phyloP scores from a whole-genome alignment of 192 early-diverging fungal genomes.

The Entomortierella chlamydospora region DNA sequence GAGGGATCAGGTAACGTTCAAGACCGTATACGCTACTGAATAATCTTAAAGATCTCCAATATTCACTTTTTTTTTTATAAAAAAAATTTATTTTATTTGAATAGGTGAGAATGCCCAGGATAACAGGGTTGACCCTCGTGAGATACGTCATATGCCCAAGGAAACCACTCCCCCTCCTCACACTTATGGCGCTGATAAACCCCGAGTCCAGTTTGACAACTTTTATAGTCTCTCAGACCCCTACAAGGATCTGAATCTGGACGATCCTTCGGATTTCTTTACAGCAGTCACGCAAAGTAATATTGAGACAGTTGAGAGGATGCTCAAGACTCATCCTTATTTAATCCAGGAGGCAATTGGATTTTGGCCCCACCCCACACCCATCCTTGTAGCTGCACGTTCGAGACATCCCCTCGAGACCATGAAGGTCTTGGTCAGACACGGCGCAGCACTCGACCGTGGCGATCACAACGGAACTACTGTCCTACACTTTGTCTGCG shows the following conservation, averaged over 20 bases:
- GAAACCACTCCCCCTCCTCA: slow-evolving; percentile 16
- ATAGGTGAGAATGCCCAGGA: slow-evolving; percentile 15
- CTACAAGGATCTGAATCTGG: slow-evolving; percentile 44
- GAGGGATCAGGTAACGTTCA: slow-evolving; percentile 1
- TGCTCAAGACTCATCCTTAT: slow-evolving; percentile 34
- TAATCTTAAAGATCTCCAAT: too few species aligned
- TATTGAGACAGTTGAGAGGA: slow-evolving; percentile 31
- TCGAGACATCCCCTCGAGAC: slow-evolving; percentile 42
- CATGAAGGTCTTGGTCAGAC: slow-evolving; percentile 39
- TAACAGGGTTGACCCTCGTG: slow-evolving; percentile 6
- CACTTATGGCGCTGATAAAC: slow-evolving; percentile 13
- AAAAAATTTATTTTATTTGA: too few species aligned
- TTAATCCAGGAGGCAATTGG: slow-evolving; percentile 37
- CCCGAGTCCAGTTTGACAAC: slow-evolving; percentile 42
- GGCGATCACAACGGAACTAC: slow-evolving; percentile 43
- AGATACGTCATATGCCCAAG: slow-evolving; percentile 10
- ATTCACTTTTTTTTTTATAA: too few species aligned
- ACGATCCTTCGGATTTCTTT: slow-evolving; percentile 46
- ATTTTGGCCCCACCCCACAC: slow-evolving; percentile 41
- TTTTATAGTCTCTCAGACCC: slow-evolving; percentile 54
- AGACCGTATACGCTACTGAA: not conserved
- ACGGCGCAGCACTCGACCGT: slow-evolving; percentile 30
- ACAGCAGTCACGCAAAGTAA: slow-evolving; percentile 43
- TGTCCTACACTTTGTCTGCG: slow-evolving; percentile 43
- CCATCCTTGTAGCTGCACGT: slow-evolving; percentile 37